Evolutionary conservation across 2,329 filamentous ascomycete species (phyloP).

Genomic region (Coniochaeta sp.): DNA sequence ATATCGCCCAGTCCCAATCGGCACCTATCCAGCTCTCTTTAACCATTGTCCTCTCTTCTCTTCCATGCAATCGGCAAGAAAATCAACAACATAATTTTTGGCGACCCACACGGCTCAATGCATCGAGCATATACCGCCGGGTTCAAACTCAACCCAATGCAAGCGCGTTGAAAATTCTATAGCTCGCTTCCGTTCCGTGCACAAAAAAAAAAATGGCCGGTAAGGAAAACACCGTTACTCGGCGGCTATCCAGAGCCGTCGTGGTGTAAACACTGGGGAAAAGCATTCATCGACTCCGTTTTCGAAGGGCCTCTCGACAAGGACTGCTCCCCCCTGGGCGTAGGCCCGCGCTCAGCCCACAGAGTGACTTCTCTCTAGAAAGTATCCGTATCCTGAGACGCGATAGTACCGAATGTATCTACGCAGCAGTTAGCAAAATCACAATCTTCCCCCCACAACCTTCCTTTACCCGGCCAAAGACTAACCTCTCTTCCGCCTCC

Average conservation of each 20-base stretch:
- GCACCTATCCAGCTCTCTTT: background rate
- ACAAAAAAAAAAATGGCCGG: background rate
- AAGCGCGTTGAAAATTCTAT: background rate
- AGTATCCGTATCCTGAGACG: conserved; percentile 45
- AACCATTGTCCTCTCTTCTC: background rate
- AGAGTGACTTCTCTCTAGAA: conserved; percentile 29
- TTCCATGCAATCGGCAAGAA: background rate
- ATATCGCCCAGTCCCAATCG: background rate
- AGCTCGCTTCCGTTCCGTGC: background rate
- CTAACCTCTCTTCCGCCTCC: conserved; percentile 49
- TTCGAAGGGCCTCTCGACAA: no score
- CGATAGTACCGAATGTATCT: conserved; percentile 47
- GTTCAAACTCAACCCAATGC: background rate
- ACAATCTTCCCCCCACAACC: background rate
- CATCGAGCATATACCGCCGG: background rate
- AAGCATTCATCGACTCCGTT: no score
- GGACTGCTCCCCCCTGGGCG: background rate
- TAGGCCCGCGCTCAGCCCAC: background rate
- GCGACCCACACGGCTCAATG: background rate
- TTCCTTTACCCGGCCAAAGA: background rate
- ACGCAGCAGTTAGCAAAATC: background rate
- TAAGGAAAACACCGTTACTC: background rate
- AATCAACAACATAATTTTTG: background rate
- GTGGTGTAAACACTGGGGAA: background rate
- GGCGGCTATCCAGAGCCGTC: background rate